phyloP scores from a whole-genome alignment of 352 stramenopile species.

The Globisporangium canariense region DNA sequence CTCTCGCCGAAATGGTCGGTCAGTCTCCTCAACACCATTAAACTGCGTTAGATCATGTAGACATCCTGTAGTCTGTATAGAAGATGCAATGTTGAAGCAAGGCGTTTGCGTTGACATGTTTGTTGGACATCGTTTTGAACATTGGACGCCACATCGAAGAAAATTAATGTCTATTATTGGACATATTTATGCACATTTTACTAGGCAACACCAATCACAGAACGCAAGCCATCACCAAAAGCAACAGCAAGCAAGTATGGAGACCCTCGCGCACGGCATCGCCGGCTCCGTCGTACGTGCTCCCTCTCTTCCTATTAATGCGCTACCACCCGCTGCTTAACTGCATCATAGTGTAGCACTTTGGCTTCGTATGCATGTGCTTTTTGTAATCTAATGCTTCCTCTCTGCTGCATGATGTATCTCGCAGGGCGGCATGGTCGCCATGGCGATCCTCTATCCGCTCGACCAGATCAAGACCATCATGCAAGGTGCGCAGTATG shows the following conservation, averaged over 20 bases:
- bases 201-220: too few relatives aligned
- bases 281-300: slow-evolving; percentile 49
- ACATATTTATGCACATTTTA: too few relatives aligned
- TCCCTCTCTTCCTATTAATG: neutral
- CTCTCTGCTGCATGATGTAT: neutral
- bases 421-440: slow-evolving; percentile 55
- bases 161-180: too few relatives aligned
- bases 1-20: too few relatives aligned
- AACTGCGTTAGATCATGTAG: too few relatives aligned
- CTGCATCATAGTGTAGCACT: neutral
- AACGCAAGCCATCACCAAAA: slow-evolving; percentile 14
- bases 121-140: neutral
- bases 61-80: too few relatives aligned
- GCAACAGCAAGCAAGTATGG: slow-evolving; percentile 31
- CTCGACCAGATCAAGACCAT: slow-evolving; percentile 87
- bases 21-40: too few relatives aligned
- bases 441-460: slow-evolving; percentile 79
- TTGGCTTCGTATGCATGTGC: neutral
- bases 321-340: neutral
- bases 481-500: slow-evolving; percentile 59
- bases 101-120: neutral
- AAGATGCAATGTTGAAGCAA: too few relatives aligned
- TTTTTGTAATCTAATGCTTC: neutral
- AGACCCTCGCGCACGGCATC: slow-evolving; percentile 65
- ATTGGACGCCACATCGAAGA: neutral